A percentile compares a stretch with the other conserved stretches of the same genome.
Evolutionary conservation across 225 moss, liverwort and hornwort species (phyloP).

Genomic region (Rhytidiadelphus loreus): DNA sequence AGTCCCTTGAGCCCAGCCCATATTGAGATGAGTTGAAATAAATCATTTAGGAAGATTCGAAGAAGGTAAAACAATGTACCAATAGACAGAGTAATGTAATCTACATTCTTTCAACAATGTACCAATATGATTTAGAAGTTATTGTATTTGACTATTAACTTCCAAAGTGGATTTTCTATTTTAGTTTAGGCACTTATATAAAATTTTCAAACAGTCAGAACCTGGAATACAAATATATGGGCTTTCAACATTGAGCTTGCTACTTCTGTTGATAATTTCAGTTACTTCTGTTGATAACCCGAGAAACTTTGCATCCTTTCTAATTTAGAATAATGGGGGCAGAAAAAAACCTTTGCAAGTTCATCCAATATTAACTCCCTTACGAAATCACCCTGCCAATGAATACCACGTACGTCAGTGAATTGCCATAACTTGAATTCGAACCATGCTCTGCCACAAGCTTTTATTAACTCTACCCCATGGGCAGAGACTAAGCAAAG

Average conservation of each 20-base stretch:
- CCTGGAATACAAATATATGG: background rate
- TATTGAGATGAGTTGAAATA: background rate
- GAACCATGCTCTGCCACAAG: background rate
- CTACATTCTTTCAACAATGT: background rate
- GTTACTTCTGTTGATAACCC: background rate
- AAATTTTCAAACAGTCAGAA: background rate
- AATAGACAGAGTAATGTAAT: background rate
- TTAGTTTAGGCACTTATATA: background rate
- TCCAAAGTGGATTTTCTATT: too few relatives aligned
- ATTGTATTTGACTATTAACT: background rate
- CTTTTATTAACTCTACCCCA: background rate
- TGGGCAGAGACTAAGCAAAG: background rate
- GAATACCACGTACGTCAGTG: background rate
- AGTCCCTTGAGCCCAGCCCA: background rate
- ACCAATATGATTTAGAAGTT: background rate
- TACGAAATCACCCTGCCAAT: slow-evolving; percentile 72
- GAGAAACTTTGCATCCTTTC: background rate
- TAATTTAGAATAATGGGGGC: background rate
- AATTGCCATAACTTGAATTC: background rate
- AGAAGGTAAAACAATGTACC: background rate
- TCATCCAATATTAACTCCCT: slow-evolving; percentile 79
- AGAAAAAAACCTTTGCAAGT: slow-evolving; percentile 63
- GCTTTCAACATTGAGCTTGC: background rate
- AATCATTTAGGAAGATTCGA: background rate
- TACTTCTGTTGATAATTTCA: background rate